Base-by-base conservation (phyloP, 371 early-diverging fungal genomes). In the Haplosporangium sp. region DNA sequence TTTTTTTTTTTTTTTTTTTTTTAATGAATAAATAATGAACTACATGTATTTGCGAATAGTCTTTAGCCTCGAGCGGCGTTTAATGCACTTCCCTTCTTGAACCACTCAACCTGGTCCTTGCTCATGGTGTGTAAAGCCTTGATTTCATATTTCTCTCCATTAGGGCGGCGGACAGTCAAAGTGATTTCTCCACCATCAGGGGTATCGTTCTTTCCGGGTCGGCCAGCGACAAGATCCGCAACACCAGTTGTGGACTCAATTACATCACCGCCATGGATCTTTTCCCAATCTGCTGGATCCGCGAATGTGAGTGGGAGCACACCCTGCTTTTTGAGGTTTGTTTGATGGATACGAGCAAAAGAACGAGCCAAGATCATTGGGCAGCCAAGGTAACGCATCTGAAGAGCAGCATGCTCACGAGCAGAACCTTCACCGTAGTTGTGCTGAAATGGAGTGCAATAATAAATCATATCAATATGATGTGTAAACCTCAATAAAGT, bases 341-440 rank as follows among this genome's bases (percentile, higher is more conserved):
- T 98, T 85, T 98, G 96, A 84, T 98, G 98, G 87, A 98, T 98
- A 84, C 98, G 95, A 37, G 98, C 98, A 88, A 98, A 98, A 40
- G 95, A 94, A 65, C 94, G 90, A 35, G 94, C 93, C 71, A 98
- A 87, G 61, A 98, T 94, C 77, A 94, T 84, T 56, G 92, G 91
- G 86, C 97, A 93, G 52, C 97, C 97, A 20, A 98, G 84, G 85
- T 96, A 95, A 65, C 98, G 93, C 55, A 95, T 93, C 85, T 97
- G 95, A 67, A 98, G 86, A 35, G 98, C 98, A 17, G 98, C 98
- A 83, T 98, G 98, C 84, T 98, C 98, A 77, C 98, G 96, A 57
- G 98, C 96, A 15, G 96, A 96, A 55, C 98, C 98, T 85, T 98
- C 98, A 72, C 98, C 98, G 83, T 98, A 98, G 89, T 98, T 98